Evolutionary conservation across 129 eudicot genomes (phyloP).

Genomic region (Helianthus tuberosus): DNA sequence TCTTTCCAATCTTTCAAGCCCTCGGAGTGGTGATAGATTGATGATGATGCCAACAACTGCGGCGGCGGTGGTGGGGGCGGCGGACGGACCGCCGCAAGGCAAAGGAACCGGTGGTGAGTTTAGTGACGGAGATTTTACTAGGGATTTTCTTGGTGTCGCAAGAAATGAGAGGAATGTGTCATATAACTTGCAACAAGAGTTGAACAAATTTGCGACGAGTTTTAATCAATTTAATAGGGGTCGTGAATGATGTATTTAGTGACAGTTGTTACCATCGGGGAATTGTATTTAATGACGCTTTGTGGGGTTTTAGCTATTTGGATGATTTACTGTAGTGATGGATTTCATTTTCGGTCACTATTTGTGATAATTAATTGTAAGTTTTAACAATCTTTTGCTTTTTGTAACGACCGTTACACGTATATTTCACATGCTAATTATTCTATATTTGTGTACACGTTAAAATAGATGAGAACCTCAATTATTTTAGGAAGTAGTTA

Average conservation of each 20-base stretch:
- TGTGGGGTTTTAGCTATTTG: constrained; percentile 25
- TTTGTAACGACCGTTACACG: constrained; percentile 9
- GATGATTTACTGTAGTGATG: constrained; percentile 5
- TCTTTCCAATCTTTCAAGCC: constrained; percentile 10
- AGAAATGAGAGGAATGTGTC: constrained; percentile 32
- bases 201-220: constrained; percentile 36
- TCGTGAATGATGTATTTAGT: constrained; percentile 3
- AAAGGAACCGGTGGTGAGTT: constrained; percentile 27
- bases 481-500: background rate
- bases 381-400: constrained; percentile 21
- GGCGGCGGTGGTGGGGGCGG: background rate
- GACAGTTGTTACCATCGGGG: constrained; percentile 19
- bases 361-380: background rate
- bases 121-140: constrained; percentile 31
- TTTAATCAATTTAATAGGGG: constrained; percentile 31
- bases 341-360: constrained; percentile 12
- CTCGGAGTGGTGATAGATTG: constrained; percentile 19
- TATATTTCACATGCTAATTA: background rate
- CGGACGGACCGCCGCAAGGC: constrained; percentile 10
- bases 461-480: background rate
- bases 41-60: constrained; percentile 16
- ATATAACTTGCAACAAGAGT: constrained; percentile 39
- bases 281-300: constrained; percentile 24
- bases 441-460: background rate
- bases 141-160: constrained; percentile 37